A percentile compares a stretch with the other conserved stretches of the same genome.
Conservation (phyloP, 805 yeast genomes). For the Torulaspora maleeae region DNA sequence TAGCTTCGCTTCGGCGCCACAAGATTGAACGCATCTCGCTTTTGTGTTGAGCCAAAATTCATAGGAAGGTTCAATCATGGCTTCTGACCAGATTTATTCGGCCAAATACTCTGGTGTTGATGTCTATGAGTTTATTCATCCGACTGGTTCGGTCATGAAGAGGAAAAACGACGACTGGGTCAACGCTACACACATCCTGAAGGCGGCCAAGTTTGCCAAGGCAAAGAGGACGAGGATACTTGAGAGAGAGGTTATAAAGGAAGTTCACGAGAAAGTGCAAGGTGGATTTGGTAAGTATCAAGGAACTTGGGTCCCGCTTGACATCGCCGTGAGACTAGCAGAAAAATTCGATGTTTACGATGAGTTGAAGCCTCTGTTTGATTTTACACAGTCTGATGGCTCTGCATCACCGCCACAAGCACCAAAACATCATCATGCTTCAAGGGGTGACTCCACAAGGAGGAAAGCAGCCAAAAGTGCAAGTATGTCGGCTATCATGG, state of each 20-base stretch:
- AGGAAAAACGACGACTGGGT: slow-evolving; percentile 76
- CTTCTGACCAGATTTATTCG: slow-evolving; percentile 49
- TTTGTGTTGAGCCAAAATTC: slow-evolving; percentile 1
- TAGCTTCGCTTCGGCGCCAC: background rate
- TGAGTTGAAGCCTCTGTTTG: slow-evolving; percentile 60
- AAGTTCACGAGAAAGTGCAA: slow-evolving; percentile 87
- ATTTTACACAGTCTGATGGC: slow-evolving; percentile 51
- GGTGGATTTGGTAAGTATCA: slow-evolving; percentile 97
- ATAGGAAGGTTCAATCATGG: slow-evolving; percentile 9
- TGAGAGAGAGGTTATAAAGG: slow-evolving; percentile 89
- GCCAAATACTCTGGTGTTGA: slow-evolving; percentile 80
- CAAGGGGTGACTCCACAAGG: slow-evolving; percentile 40
- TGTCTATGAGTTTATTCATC: slow-evolving; percentile 69
- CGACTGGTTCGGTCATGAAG: slow-evolving; percentile 73
- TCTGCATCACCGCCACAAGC: slow-evolving; percentile 52
- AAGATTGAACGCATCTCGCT: background rate
- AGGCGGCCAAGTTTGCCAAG: slow-evolving; percentile 90
- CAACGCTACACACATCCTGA: slow-evolving; percentile 91
- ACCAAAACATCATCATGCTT: slow-evolving; percentile 63
- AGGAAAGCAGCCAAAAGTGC: slow-evolving; percentile 29
- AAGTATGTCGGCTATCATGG: slow-evolving; percentile 14
- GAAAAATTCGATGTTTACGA: slow-evolving; percentile 59
- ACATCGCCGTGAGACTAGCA: slow-evolving; percentile 66
- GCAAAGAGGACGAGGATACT: slow-evolving; percentile 89
- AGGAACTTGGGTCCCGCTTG: slow-evolving; percentile 93